Base-by-base conservation (phyloP, 208 protist genomes). In the Tetramitus jugosus region DNA sequence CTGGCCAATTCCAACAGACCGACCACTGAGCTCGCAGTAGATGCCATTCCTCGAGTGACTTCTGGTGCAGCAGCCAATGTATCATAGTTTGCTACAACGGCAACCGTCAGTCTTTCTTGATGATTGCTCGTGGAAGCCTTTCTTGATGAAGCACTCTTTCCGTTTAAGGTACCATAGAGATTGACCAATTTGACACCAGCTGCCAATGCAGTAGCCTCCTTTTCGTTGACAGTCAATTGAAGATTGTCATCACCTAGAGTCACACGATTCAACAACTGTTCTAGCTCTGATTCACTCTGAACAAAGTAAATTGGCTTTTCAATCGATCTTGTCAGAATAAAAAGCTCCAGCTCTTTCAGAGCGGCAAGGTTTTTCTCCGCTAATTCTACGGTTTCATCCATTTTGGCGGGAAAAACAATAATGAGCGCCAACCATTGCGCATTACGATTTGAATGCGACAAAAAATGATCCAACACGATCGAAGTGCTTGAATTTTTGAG, bases 31-130 rank as follows among this genome's bases (percentile, higher is more conserved):
- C 43, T 75, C 2, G 43, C 43, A 75, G 52, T 35, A 20, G 23
- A 13, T 33, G 20, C 4, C 20, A 2, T 8, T 7, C 42, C 42
- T 40, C 8, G 31, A 29, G 43, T 23, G 20, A 75, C 52, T 20
- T 33, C 68, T 60, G 68, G 68, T 40, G 39, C 20, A 26, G n/a
- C 17, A 40, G 43, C 39, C 23, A 75, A 26, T 17, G 68, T 40
- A 39, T 75, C 68, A 60, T 75, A 75, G 60, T 75, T 26, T 40
- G 68, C 68, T 29, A 75, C 68, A 60, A 75, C 60, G 14, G n/a
- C 68, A 40, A 75, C 60, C 0, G 42, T 60, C 60, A 20, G 68
- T 31, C 29, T 23, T 52, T 45, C 10, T 72, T 72, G 29, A 13
- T 13, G 23, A 33, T 1, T 56, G 49, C 49, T 20, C 49, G 14